Evolutionary conservation across 1,284 basidiomycete species (phyloP).

Genomic region (Coriolopsis trogii): DNA sequence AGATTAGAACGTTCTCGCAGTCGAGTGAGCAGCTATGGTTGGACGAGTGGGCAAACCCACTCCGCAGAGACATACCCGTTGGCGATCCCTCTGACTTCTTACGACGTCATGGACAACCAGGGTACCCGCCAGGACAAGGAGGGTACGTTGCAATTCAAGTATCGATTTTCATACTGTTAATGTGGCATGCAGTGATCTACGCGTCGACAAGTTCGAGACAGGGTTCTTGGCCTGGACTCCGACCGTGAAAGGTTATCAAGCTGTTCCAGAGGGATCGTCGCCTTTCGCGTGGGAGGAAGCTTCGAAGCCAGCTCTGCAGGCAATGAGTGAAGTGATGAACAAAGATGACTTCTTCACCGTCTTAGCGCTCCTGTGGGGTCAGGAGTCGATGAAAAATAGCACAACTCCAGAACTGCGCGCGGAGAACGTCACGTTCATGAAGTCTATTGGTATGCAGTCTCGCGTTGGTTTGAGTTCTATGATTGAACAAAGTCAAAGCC

Average conservation of each 20-base stretch:
- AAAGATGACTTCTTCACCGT: conserved; percentile 63
- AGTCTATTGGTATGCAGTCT: conserved; percentile 59
- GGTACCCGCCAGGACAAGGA: conserved; percentile 27
- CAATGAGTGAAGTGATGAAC: conserved; percentile 54
- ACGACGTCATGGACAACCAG: conserved; percentile 44
- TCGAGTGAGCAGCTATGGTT: conserved; percentile 76
- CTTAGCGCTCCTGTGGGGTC: conserved; percentile 66
- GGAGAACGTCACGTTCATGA: conserved; percentile 71
- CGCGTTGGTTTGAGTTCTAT: conserved; percentile 8
- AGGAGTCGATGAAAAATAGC: conserved; percentile 65
- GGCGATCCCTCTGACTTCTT: conserved; percentile 52
- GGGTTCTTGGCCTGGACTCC: conserved; percentile 89
- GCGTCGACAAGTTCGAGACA: conserved; percentile 80
- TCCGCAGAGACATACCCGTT: conserved; percentile 59
- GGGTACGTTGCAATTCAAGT: conserved; percentile 9
- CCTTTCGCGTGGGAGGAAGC: conserved; percentile 67
- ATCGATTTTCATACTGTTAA: neutral
- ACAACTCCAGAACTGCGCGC: conserved; percentile 57
- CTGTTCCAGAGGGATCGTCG: conserved; percentile 46
- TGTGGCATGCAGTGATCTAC: conserved; percentile 42
- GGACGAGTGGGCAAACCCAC: conserved; percentile 79
- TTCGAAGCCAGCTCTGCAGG: conserved; percentile 63
- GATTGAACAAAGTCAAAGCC: conserved; percentile 40
- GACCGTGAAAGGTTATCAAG: conserved; percentile 70
- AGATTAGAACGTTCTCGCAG: conserved; percentile 81